phyloP scores from a whole-genome alignment of 345 rosid species.

The Punica granatum region DNA sequence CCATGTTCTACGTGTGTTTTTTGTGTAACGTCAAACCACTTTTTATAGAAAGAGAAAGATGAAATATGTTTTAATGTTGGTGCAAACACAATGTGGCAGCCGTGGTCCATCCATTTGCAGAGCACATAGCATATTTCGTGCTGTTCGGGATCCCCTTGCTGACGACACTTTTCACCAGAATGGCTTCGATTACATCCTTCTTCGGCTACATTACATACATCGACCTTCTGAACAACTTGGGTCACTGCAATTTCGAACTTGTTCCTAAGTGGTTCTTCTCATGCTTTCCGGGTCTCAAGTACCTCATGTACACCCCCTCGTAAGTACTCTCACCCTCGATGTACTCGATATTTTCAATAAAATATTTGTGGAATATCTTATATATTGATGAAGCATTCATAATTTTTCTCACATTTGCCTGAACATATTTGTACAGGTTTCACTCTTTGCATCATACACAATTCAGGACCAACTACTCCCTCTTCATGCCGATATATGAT shows the following conservation, averaged over 20 bases:
- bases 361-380: no score
- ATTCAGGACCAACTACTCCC: slow-evolving; percentile 15
- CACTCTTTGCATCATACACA: slow-evolving; percentile 19
- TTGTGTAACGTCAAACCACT: no score
- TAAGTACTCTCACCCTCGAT: slow-evolving; percentile 13
- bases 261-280: slow-evolving; percentile 36
- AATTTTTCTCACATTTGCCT: no score
- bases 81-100: slow-evolving; percentile 26
- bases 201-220: slow-evolving; percentile 23
- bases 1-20: no score
- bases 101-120: slow-evolving; percentile 48
- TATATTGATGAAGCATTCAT: no score
- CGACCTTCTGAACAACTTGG: slow-evolving; percentile 42
- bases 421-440: slow-evolving; percentile 3
- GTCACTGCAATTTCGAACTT: slow-evolving; percentile 58
- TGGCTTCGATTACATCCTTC: slow-evolving; percentile 13
- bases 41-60: no score
- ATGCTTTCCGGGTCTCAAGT: slow-evolving; percentile 41
- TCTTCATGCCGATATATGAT: slow-evolving; percentile 18
- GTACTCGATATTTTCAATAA: no score
- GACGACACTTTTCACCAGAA: slow-evolving; percentile 7
- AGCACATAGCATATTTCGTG: slow-evolving; percentile 25
- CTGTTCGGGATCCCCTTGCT: slow-evolving; percentile 31
- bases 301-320: slow-evolving; percentile 51
- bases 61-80: no score